Percentiles rank a stretch among this genome's conserved stretches.
These are phyloP conservation scores for Tanacetum coccineum DNA, from an alignment of 129 eudicot genomes.

Conservation along the genomic window DNA sequence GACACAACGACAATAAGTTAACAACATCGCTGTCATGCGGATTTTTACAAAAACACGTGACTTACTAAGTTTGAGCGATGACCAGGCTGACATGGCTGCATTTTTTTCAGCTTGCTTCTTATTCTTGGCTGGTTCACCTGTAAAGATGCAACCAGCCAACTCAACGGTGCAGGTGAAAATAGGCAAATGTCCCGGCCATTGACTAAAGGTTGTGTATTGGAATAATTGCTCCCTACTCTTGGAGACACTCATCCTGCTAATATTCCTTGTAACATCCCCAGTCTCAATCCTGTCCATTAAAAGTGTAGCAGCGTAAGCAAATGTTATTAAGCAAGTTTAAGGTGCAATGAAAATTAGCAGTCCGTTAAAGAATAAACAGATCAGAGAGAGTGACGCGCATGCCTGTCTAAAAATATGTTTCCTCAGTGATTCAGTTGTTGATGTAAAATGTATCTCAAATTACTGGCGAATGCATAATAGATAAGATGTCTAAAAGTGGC, in stretches of 20 bases:
- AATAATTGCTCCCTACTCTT: constrained; percentile 47
- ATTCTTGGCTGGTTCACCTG: constrained; percentile 42
- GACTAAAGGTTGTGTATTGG: constrained; percentile 39
- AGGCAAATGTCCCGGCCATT: constrained; percentile 38
- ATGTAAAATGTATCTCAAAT: too few species aligned
- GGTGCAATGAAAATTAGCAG: too few species aligned
- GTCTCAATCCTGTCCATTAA: constrained; percentile 36
- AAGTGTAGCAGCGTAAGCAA: constrained; percentile 15
- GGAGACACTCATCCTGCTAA: constrained; percentile 46
- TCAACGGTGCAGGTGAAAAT: constrained; percentile 40
- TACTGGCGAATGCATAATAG: too few species aligned
- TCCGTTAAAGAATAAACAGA: too few species aligned
- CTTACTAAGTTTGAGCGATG: constrained; percentile 40
- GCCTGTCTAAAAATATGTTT: too few species aligned
- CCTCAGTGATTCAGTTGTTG: too few species aligned
- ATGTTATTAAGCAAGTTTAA: background rate
- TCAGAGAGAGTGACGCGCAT: too few species aligned
- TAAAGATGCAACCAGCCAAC: constrained; percentile 36
- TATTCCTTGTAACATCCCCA: constrained; percentile 45
- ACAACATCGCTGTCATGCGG: too few species aligned
- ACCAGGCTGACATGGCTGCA: constrained; percentile 54
- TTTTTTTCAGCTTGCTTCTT: constrained; percentile 46
- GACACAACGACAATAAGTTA: too few species aligned
- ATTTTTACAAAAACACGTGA: background rate
- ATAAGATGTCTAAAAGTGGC: too few species aligned